Evolutionary conservation across 2,329 filamentous ascomycete species (phyloP).

Genomic region (Paramyrothecium sp.): DNA sequence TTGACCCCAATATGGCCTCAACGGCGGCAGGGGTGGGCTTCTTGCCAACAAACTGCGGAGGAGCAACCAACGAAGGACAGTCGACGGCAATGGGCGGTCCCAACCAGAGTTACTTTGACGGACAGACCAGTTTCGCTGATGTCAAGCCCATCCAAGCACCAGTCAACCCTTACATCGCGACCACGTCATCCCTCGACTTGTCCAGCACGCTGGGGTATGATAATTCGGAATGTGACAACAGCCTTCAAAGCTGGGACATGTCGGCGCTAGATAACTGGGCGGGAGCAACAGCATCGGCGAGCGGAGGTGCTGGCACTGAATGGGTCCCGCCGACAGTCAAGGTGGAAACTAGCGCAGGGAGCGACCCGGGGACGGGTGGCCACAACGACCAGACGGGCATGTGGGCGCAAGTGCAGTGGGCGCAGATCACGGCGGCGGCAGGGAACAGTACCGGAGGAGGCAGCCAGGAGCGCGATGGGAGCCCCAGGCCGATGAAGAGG

Average conservation of each 20-base stretch:
- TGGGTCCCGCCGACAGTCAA: slow-evolving; percentile 28
- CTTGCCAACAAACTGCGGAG: slow-evolving; percentile 24
- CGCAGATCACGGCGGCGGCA: slow-evolving; percentile 20
- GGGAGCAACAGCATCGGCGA: slow-evolving; percentile 16
- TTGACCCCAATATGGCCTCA: slow-evolving; percentile 35
- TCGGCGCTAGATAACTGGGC: slow-evolving; percentile 32
- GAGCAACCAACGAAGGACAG: slow-evolving; percentile 22
- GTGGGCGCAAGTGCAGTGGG: slow-evolving; percentile 34
- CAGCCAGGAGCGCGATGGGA: slow-evolving; percentile 26
- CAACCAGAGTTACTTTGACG: slow-evolving; percentile 29
- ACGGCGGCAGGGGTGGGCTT: slow-evolving; percentile 26
- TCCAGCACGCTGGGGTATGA: slow-evolving; percentile 32
- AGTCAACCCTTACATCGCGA: slow-evolving; percentile 26
- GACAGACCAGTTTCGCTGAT: slow-evolving; percentile 27
- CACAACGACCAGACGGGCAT: slow-evolving; percentile 23
- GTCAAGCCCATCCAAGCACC: slow-evolving; percentile 31
- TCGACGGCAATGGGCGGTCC: slow-evolving; percentile 17
- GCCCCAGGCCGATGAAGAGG: slow-evolving; percentile 35
- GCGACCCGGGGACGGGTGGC: not conserved
- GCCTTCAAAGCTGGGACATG: slow-evolving; percentile 37
- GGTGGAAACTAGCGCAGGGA: slow-evolving; percentile 20
- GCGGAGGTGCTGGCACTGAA: slow-evolving; percentile 21
- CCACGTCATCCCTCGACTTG: slow-evolving; percentile 27
- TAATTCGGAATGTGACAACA: slow-evolving; percentile 25
- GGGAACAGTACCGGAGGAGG: slow-evolving; percentile 19